Base-by-base conservation (phyloP, 805 yeast species). In the Candida orba region DNA sequence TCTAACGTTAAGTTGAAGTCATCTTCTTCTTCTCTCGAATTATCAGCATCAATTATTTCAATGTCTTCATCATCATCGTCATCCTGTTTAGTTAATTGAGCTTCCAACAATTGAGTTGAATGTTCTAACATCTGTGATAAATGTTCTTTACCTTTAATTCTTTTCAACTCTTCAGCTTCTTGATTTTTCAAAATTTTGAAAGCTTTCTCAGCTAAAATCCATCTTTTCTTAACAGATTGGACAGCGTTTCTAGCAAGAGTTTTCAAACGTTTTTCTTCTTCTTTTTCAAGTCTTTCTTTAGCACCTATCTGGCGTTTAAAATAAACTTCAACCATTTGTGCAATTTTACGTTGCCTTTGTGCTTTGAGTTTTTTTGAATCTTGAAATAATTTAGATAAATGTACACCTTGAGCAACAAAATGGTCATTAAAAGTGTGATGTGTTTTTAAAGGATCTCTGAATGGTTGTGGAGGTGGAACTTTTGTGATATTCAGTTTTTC, bases 191-290 rank as follows among this genome's bases (percentile, higher is more conserved):
- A 68, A 14, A 80, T 84, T 39, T 71, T 72, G 57, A 76, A 82
- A 1, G 87, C 95, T 59, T 85, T 88, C 49, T 82, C 86, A 3
- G 97, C 99, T 39, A 89, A 72, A 20, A 73, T 67, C 99, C 99
- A 93, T 56, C 93, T 80, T 60, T 81, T 88, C 63, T 83, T 83
- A 10, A 93, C 96, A 36, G 89, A 88, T 53, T 78, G 81, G 2
- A 85, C 84, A 0, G 95, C 84, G 39, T 81, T 73, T 53, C 87
- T 77, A n/a, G 96, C 95, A 30, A 91, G 61, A 46, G 75, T 76
- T 45, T 73, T 69, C 45, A 84, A 69, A 42, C 79, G 77, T 52
- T 77, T 83, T 53, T 89, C 95, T 53, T 80, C 77, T 45, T 84
- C 95, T 51, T 81, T 81, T 20, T 74, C 73, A 45, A 79, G 76